phyloP scores from a whole-genome alignment of 2,329 filamentous ascomycete genomes.

The Orbilia ellipsospora region DNA sequence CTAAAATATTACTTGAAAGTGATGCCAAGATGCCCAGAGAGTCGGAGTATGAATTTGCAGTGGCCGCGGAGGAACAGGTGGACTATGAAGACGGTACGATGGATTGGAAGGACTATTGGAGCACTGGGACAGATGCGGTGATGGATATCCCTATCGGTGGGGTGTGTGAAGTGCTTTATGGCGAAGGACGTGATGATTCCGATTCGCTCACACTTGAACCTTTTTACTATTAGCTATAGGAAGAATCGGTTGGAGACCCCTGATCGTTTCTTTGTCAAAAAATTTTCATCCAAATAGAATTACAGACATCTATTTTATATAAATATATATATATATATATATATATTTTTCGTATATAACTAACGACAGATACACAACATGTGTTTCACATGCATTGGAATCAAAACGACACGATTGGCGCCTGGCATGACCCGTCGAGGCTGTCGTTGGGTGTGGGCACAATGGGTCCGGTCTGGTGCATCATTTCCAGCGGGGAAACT shows the following conservation, averaged over 20 bases:
- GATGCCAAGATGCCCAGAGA: slow-evolving; percentile 52
- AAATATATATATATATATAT: too few relatives aligned
- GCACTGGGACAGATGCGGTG: slow-evolving; percentile 91
- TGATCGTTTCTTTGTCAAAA: not conserved
- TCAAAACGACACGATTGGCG: not conserved
- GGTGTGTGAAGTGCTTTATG: slow-evolving; percentile 94
- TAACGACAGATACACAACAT: too few relatives aligned
- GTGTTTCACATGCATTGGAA: not conserved
- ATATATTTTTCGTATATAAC: too few relatives aligned
- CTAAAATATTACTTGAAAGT: slow-evolving; percentile 59
- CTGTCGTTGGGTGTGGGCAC: not conserved
- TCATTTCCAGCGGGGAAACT: slow-evolving; percentile 1
- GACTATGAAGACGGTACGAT: slow-evolving; percentile 60
- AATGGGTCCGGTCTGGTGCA: not conserved
- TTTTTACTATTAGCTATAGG: slow-evolving; percentile 24
- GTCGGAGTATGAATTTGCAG: slow-evolving; percentile 28
- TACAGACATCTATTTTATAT: too few relatives aligned
- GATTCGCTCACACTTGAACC: slow-evolving; percentile 45
- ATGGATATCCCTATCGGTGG: slow-evolving; percentile 96
- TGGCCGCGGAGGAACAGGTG: slow-evolving; percentile 21
- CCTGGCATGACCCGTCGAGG: not conserved
- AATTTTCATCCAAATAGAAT: too few relatives aligned
- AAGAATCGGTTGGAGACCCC: not conserved
- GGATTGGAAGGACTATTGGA: slow-evolving; percentile 88
- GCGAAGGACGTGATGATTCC: slow-evolving; percentile 66